A percentile compares a stretch with the other conserved stretches of the same genome.
These are phyloP conservation scores for Orbilia blumenaviensis DNA, from an alignment of 2,329 filamentous ascomycete species.

Conservation along the genomic window DNA sequence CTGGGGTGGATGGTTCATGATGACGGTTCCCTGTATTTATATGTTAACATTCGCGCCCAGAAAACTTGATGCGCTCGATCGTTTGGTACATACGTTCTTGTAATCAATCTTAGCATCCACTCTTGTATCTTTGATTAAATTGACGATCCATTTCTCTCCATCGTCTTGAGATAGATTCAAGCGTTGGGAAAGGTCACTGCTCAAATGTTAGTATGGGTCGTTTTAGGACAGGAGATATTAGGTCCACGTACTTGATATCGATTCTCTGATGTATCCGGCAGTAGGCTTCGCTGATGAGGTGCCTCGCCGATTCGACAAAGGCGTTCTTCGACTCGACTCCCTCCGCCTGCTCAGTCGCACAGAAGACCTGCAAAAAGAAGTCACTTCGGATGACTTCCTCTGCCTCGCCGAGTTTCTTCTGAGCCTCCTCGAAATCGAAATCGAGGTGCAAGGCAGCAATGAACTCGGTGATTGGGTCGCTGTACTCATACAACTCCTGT, in stretches of 20 bases:
- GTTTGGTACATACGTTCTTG: slow-evolving; percentile 74
- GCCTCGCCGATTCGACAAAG: slow-evolving; percentile 92
- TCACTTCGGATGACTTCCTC: slow-evolving; percentile 91
- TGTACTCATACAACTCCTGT: slow-evolving; percentile 98
- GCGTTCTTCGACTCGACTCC: slow-evolving; percentile 75
- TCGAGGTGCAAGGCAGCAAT: slow-evolving; percentile 94
- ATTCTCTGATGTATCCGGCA: slow-evolving; percentile 99
- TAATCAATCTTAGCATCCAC: slow-evolving; percentile 99
- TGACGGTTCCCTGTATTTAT: slow-evolving; percentile 75
- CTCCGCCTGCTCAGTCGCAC: neutral
- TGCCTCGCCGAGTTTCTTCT: slow-evolving; percentile 83
- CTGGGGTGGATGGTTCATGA: slow-evolving; percentile 99
- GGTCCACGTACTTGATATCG: slow-evolving; percentile 77
- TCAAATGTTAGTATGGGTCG: slow-evolving; percentile 53
- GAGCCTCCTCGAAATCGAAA: slow-evolving; percentile 97
- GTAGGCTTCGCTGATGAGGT: slow-evolving; percentile 98
- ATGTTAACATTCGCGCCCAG: slow-evolving; percentile 8
- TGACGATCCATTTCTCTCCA: slow-evolving; percentile 99
- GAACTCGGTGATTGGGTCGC: slow-evolving; percentile 94
- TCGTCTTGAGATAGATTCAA: slow-evolving; percentile 92
- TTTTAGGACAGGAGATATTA: neutral
- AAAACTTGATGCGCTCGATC: too few species aligned
- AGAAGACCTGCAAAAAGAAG: slow-evolving; percentile 78
- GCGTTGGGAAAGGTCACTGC: slow-evolving; percentile 83
- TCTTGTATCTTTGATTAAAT: slow-evolving; percentile 95